Evolutionary conservation across 768 basidiomycete species (phyloP).

Genomic region (Erythrobasidium yunnanense): DNA sequence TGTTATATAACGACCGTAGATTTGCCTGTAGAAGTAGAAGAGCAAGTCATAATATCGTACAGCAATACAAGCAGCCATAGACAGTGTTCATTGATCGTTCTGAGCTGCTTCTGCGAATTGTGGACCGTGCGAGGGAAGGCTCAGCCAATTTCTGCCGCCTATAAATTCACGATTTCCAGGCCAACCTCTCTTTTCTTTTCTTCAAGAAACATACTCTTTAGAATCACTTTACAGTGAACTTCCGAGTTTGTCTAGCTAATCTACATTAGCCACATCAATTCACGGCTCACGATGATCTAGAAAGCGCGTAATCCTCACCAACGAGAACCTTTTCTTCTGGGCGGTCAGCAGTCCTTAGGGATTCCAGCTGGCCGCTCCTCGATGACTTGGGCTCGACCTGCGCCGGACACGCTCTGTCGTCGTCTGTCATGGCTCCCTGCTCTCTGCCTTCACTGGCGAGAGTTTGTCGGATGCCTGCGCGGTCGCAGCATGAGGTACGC

Average conservation of each 20-base stretch:
- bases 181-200: conserved; percentile 12
- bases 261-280: conserved; percentile 25
- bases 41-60: too few relatives aligned
- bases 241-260: conserved; percentile 25
- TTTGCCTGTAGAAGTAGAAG: too few relatives aligned
- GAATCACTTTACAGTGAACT: conserved; percentile 23
- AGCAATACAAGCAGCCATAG: too few relatives aligned
- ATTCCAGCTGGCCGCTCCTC: conserved; percentile 1
- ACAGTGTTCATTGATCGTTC: too few relatives aligned
- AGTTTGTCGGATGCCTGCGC: too few relatives aligned
- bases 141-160: too few relatives aligned
- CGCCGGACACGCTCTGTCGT: conserved; percentile 17
- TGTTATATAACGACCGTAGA: too few relatives aligned
- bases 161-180: not conserved
- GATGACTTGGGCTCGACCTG: conserved; percentile 27
- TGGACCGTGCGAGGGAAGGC: too few relatives aligned
- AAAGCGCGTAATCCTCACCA: conserved; percentile 21
- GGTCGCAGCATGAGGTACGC: conserved; percentile 20
- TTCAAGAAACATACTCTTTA: conserved; percentile 22
- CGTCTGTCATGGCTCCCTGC: conserved; percentile 5
- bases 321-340: conserved; percentile 13
- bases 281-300: conserved; percentile 17
- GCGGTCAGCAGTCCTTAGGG: conserved; percentile 4
- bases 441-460: too few relatives aligned
- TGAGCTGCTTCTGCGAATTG: too few relatives aligned